These are phyloP conservation scores for Hymenoscyphus salicellus DNA, from an alignment of 2,329 filamentous ascomycete genomes.

Conservation along the genomic window DNA sequence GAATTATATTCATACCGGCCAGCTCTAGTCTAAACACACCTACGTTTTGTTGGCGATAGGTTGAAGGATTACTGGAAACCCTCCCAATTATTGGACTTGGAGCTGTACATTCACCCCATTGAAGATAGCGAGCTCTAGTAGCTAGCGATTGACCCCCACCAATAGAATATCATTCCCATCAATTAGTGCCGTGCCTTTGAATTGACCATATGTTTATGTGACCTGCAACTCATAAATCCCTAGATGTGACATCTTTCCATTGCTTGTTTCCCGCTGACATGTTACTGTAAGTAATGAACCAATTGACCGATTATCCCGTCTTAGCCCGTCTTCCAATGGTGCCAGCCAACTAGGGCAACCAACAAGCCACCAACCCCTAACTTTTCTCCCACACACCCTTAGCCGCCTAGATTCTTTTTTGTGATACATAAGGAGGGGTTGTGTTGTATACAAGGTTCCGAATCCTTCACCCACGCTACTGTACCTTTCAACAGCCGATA, in stretches of 20 bases:
- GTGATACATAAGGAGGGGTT: no score
- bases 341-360: no score
- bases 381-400: no score
- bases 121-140: background rate
- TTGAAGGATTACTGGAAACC: conserved; percentile 3
- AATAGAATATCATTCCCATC: conserved; percentile 1
- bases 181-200: background rate
- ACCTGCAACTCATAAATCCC: no score
- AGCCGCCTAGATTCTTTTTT: no score
- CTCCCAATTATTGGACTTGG: background rate
- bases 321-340: no score
- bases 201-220: background rate
- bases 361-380: no score
- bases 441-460: no score
- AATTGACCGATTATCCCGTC: no score
- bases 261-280: no score
- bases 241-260: no score
- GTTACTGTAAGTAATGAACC: no score
- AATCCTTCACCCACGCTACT: background rate
- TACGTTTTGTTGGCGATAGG: background rate
- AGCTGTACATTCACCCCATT: background rate
- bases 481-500: background rate
- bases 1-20: background rate
- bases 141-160: background rate
- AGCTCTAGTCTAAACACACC: background rate